phyloP scores from a whole-genome alignment of 192 early-diverging fungal genomes.

The Linnemannia zychae region DNA sequence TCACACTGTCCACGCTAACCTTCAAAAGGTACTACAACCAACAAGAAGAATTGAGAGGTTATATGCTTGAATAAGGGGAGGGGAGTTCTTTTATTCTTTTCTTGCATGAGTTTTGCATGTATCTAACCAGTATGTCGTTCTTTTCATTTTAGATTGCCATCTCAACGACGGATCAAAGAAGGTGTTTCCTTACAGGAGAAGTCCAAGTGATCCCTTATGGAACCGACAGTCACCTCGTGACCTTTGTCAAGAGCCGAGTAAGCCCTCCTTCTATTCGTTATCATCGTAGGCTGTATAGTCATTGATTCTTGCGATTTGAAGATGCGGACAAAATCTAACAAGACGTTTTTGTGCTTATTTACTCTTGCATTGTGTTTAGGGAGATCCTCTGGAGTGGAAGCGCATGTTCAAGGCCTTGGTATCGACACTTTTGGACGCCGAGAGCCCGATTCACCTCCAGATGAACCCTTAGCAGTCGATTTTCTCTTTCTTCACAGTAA shows the following conservation, averaged over 20 bases:
- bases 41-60: no score
- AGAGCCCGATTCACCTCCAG: constrained; percentile 43
- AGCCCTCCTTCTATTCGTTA: background rate
- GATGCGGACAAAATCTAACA: constrained; percentile 1
- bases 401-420: constrained; percentile 56
- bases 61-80: no score
- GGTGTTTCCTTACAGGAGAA: constrained; percentile 74
- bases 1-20: constrained; percentile 47
- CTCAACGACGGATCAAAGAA: constrained; percentile 73
- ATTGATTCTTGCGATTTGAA: background rate
- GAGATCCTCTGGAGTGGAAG: constrained; percentile 58
- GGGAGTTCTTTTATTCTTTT: no score
- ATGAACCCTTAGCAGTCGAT: constrained; percentile 48
- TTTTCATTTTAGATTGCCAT: constrained; percentile 64
- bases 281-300: background rate
- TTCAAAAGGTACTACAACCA: constrained; percentile 34
- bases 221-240: constrained; percentile 61
- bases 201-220: constrained; percentile 66
- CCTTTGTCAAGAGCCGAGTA: constrained; percentile 75
- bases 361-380: constrained; percentile 13
- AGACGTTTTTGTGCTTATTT: background rate
- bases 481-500: background rate
- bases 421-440: constrained; percentile 27
- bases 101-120: no score
- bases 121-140: no score